Evolutionary conservation across 192 early-diverging fungal species (phyloP), one percentile per base, ranked within the genome.

Genomic region (Chytriomyces sp.): DNA sequence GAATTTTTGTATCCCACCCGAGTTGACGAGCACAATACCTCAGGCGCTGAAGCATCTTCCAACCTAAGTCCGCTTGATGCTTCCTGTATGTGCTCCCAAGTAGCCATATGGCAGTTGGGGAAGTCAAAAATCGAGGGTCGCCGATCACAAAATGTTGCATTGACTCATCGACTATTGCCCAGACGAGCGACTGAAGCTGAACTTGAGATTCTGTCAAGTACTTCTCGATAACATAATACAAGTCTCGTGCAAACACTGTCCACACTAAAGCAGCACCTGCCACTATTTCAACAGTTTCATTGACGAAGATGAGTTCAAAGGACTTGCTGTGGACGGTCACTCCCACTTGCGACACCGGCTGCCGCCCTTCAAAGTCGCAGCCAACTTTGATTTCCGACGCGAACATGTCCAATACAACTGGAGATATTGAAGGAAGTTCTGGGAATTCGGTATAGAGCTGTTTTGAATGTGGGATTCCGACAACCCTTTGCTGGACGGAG

Each of bases 31-130:
- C 52, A 63, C 85, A 88, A 66, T 89, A 85, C 30, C 91, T 70
- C 58, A 92, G 78, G 60, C 89, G 87, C 12, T 78, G 78, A 5
- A 93, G 57, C 3, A 93, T 62, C 64, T 91, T 93, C 92, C 92
- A 93, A 26, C 89, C 89, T 41, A 82, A 82, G 70, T 93, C 90
- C 28, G 78, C 81, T 59, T 91, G 85, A 68, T 88, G 84, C 59
- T 83, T 80, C 32, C 82, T 72, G 6, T 85, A 59, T 5, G 12
- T 80, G n/a, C 19, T 58, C 10, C 89, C 90, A 3, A 93, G 60
- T 39, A 88, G 59, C 69, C 91, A 84, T 17, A 91, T 77, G 28
- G 80, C 79, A 3, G 87, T 89, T 3, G 91, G 90, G 17, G 81
- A 62, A 0, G 88, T 86, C 56, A 94, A 66, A 67, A 92, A 93